Percentiles rank a stretch among this genome's conserved stretches.
Evolutionary conservation across 73 alveolate genomes (phyloP).

Genomic region (Paraurostyla sp.): DNA sequence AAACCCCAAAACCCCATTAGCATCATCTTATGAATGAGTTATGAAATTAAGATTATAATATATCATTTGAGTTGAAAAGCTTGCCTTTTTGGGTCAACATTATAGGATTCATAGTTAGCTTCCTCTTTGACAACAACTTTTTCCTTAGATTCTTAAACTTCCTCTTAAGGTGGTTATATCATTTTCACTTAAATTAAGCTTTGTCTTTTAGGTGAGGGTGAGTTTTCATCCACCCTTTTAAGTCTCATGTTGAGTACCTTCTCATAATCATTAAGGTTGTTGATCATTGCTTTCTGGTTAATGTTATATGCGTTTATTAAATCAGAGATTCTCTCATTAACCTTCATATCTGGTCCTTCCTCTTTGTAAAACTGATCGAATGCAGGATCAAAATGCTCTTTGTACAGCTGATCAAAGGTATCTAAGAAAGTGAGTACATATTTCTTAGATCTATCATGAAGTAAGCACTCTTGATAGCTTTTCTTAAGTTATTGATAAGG

Average conservation of each 20-base stretch:
- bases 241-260: conserved; percentile 17
- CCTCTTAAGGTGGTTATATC: too few relatives aligned
- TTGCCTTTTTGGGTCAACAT: too few relatives aligned
- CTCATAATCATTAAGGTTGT: conserved; percentile 35
- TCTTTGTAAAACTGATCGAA: conserved; percentile 11
- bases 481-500: neutral
- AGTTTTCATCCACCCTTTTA: conserved; percentile 7
- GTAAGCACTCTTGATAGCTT: neutral
- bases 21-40: too few relatives aligned
- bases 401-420: neutral
- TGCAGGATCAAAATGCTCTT: conserved; percentile 12
- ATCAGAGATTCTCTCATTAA: conserved; percentile 30
- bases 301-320: conserved; percentile 28
- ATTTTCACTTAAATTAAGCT: too few relatives aligned
- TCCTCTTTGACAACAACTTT: too few relatives aligned
- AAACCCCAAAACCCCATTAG: too few relatives aligned
- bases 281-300: neutral
- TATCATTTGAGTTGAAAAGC: too few relatives aligned
- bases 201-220: too few relatives aligned
- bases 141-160: too few relatives aligned
- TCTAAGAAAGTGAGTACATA: neutral
- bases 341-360: conserved; percentile 29
- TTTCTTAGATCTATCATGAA: conserved; percentile 41
- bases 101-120: too few relatives aligned
- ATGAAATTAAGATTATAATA: too few relatives aligned